These are phyloP conservation scores for Rhizomucor pusillus DNA, from an alignment of 371 early-diverging fungal genomes.

Conservation along the genomic window DNA sequence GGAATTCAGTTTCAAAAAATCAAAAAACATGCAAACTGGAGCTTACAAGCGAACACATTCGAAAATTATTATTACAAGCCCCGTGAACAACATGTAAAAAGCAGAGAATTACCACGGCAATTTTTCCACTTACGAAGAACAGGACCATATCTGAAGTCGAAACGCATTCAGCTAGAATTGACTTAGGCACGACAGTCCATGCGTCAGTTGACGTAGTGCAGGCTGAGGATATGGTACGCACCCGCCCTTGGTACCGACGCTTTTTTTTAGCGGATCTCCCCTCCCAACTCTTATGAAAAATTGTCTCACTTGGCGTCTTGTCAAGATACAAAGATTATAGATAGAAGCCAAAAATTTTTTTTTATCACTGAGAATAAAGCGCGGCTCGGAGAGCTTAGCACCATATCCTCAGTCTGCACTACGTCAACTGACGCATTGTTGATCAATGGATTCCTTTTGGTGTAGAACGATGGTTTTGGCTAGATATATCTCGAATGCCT, in stretches of 20 bases:
- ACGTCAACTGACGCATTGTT: too few relatives aligned
- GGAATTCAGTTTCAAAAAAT: neutral
- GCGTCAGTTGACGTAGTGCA: too few relatives aligned
- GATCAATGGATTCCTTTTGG: too few relatives aligned
- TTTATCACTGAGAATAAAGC: too few relatives aligned
- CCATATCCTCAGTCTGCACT: too few relatives aligned
- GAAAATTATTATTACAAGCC: slow-evolving; percentile 6
- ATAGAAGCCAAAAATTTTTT: too few relatives aligned
- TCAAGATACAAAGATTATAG: neutral
- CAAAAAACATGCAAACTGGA: slow-evolving; percentile 10
- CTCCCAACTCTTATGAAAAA: neutral
- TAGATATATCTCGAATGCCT: too few relatives aligned
- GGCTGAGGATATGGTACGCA: neutral
- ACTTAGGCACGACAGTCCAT: too few relatives aligned
- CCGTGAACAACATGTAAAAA: neutral
- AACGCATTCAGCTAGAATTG: neutral
- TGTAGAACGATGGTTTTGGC: too few relatives aligned
- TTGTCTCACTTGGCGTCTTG: neutral
- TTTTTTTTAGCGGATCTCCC: neutral
- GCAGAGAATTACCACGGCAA: neutral
- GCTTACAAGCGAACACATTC: neutral
- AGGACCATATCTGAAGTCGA: neutral
- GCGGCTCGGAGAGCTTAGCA: too few relatives aligned
- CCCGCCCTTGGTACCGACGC: neutral
- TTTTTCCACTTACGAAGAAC: neutral